A percentile compares a stretch with the other conserved stretches of the same genome.
Evolutionary conservation across 2,329 filamentous ascomycete species (phyloP).

Genomic region (Diaporthe vaccinii): DNA sequence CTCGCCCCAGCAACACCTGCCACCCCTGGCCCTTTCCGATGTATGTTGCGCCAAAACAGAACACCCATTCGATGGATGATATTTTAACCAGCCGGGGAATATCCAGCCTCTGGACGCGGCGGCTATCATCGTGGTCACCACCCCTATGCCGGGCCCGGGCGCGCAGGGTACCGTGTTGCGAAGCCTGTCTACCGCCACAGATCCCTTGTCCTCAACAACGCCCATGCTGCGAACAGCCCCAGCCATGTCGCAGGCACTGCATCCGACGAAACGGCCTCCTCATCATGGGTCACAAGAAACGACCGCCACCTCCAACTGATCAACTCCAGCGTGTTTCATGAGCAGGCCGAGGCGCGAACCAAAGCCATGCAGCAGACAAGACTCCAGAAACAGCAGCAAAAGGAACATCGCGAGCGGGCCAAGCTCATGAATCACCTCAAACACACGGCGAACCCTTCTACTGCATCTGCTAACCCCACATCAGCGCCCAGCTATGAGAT

Average conservation of each 20-base stretch:
- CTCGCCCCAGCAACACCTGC: constrained; percentile 47
- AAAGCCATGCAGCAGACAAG: constrained; percentile 81
- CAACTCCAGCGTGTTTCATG: constrained; percentile 83
- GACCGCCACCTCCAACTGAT: constrained; percentile 87
- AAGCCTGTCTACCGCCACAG: constrained; percentile 60
- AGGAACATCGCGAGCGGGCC: constrained; percentile 70
- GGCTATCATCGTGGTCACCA: constrained; percentile 43
- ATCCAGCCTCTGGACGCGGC: constrained; percentile 33
- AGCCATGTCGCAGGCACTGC: constrained; percentile 47
- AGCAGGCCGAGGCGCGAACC: constrained; percentile 76
- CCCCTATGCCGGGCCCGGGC: constrained; percentile 50
- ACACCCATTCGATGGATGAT: neutral
- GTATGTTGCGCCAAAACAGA: constrained; percentile 49
- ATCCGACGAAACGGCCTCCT: constrained; percentile 50
- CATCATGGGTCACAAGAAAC: constrained; percentile 78
- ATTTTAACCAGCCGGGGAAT: neutral
- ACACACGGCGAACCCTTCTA: constrained; percentile 48
- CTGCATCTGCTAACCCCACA: constrained; percentile 48
- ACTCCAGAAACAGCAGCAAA: constrained; percentile 66
- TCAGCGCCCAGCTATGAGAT: constrained; percentile 70
- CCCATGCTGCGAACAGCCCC: constrained; percentile 48
- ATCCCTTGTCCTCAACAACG: constrained; percentile 75
- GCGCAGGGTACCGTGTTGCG: constrained; percentile 53
- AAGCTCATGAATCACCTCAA: constrained; percentile 65
- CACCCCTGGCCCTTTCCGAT: constrained; percentile 49